Evolutionary conservation across 2,329 filamentous ascomycete genomes (phyloP), one percentile per base, ranked within the genome.

Genomic region (Pseudocercospora cruenta): DNA sequence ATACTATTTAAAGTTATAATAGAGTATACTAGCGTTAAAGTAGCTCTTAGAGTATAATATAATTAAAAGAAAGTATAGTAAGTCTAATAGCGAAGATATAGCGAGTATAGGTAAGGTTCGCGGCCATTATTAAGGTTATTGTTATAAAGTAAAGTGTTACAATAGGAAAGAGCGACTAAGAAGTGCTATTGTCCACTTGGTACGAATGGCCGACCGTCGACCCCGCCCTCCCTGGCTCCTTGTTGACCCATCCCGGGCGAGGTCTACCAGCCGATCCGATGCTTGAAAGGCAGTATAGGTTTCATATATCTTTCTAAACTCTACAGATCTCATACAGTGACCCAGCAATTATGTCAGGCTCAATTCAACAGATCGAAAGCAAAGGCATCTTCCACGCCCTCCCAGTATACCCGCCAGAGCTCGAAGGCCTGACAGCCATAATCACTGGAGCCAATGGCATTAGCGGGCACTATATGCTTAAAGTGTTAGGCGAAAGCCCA

Each of bases 371-470:
- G 31, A 64, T 76, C 53, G 71, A 71, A n/a, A 71, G 68, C 36
- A 67, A 69, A 60, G 82, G 82, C 67, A 85, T 86, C 68, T 85
- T 82, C 70, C 83, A 84, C 72, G 83, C 81, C 63, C 78, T 86
- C 0, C 83, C 84, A 0, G 78, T 80, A 10, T 84, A 80, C 64
- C 75, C 81, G 16, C 63, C 77, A 3, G 75, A 77, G 0, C 65
- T 78, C 51, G 78, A 79, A 63, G 80, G 78, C 22, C 77, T 85
- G 16, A 84, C 83, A 0, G 84, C 84, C 3, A 81, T 86, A 61
- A 80, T 86, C 49, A 85, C 83, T 0, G 84, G 85, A 4, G 82
- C 83, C 51, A 86, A 85, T 77, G 85, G 83, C 10, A 83, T 86
- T 45, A 84, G 82, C 33, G 84, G 84, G 1, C 78, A 82, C 62